These are phyloP conservation scores for Isatis tinctoria DNA, from an alignment of 345 rosid genomes.

Conservation along the genomic window DNA sequence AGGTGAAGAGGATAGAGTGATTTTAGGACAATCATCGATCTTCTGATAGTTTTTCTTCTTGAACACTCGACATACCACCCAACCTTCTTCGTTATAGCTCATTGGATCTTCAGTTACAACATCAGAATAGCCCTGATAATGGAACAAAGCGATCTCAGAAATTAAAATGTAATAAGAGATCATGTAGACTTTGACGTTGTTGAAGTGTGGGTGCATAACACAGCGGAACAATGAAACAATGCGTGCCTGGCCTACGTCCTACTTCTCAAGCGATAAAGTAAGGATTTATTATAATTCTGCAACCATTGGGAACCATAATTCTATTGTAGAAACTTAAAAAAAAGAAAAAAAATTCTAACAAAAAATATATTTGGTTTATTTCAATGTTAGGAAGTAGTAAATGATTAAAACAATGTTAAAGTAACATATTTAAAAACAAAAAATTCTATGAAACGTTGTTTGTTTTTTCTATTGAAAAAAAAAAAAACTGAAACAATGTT, in stretches of 20 bases:
- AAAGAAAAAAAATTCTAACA: background rate
- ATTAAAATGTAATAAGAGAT: background rate
- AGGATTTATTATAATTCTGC: background rate
- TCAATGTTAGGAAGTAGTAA: background rate
- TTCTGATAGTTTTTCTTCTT: constrained; percentile 90
- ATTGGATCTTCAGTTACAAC: constrained; percentile 41
- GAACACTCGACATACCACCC: constrained; percentile 96
- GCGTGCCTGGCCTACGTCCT: background rate
- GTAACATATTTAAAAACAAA: background rate
- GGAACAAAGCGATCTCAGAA: background rate
- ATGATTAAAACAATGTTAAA: background rate
- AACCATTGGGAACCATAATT: background rate
- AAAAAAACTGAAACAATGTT: too few species aligned
- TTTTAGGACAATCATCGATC: constrained; percentile 68
- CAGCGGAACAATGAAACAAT: background rate
- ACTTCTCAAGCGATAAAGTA: background rate
- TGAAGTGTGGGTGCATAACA: background rate
- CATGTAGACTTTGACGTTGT: background rate
- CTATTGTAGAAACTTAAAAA: background rate
- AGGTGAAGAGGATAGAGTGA: constrained; percentile 39
- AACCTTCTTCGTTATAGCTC: constrained; percentile 66
- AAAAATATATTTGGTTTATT: background rate
- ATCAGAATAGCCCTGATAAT: constrained; percentile 11
- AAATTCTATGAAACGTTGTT: background rate
- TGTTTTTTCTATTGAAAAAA: too few species aligned